A percentile compares a stretch with the other conserved stretches of the same genome.
Conservation (phyloP, 176 grass and related monocot genomes). For the Ananas comosus region DNA sequence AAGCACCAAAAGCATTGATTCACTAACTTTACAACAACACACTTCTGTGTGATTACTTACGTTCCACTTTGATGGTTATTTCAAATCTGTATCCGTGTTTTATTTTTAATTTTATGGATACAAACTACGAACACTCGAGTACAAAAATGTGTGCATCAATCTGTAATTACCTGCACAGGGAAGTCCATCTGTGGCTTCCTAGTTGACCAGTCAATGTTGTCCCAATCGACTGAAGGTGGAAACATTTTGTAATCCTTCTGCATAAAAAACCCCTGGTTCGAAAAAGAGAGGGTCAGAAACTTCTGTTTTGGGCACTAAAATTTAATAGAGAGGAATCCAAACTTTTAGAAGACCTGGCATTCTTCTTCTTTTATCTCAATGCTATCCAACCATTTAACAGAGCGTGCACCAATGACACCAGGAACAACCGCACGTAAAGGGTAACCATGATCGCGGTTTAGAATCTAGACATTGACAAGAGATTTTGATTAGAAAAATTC, state of each 20-base stretch:
- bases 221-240: conserved; percentile 77
- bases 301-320: conserved; percentile 15
- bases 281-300: conserved; percentile 24
- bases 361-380: conserved; percentile 67
- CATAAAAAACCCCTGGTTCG: conserved; percentile 59
- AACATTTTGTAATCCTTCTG: conserved; percentile 99
- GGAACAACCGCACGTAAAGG: conserved; percentile 70
- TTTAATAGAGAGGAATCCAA: conserved; percentile 8
- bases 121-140: too few species aligned
- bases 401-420: conserved; percentile 77
- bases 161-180: conserved; percentile 63
- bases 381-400: conserved; percentile 81
- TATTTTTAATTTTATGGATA: too few species aligned
- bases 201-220: conserved; percentile 80
- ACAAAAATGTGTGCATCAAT: neutral
- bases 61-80: too few species aligned
- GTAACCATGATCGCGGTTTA: conserved; percentile 82
- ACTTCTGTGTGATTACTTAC: too few species aligned
- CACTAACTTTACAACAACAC: too few species aligned
- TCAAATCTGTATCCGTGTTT: too few species aligned
- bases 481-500: neutral
- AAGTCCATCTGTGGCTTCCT: conserved; percentile 89
- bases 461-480: conserved; percentile 26
- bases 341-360: conserved; percentile 65
- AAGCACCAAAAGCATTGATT: too few species aligned